These are phyloP conservation scores for Aleurites moluccanus DNA, from an alignment of 441 rosid genomes.

Conservation along the genomic window DNA sequence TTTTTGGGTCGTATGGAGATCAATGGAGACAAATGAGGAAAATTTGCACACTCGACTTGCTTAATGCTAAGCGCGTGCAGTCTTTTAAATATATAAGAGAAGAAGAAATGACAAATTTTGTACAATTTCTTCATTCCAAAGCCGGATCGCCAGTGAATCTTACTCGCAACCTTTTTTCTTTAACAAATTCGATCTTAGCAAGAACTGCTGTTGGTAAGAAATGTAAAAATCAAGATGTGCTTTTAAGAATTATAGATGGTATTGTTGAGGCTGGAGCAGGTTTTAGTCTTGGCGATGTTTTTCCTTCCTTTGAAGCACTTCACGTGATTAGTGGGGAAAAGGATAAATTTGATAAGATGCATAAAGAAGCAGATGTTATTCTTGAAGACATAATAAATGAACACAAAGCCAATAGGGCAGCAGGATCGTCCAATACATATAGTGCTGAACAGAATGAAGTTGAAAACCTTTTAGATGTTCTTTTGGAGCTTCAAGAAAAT, in stretches of 20 bases:
- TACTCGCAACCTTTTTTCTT: background rate
- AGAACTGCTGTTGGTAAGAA: background rate
- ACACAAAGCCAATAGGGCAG: background rate
- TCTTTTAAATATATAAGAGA: slow-evolving; percentile 3
- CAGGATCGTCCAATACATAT: no score
- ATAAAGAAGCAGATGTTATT: background rate
- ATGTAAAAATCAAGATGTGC: background rate
- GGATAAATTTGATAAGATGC: background rate
- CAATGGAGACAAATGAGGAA: background rate
- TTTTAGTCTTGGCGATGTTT: slow-evolving; percentile 1
- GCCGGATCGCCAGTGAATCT: background rate
- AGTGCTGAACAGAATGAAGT: background rate
- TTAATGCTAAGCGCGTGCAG: slow-evolving; percentile 5
- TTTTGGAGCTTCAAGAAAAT: background rate
- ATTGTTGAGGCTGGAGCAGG: background rate
- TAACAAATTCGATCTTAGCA: background rate
- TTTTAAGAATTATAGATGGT: background rate
- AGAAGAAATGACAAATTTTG: background rate
- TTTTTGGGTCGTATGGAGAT: background rate
- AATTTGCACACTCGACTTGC: background rate
- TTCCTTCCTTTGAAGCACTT: background rate
- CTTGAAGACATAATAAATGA: slow-evolving; percentile 1
- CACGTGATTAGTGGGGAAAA: background rate
- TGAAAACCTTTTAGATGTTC: background rate
- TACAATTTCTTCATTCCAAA: background rate